Evolutionary conservation across 1,284 basidiomycete genomes (phyloP).

Genomic region (Macrocybe sp.): DNA sequence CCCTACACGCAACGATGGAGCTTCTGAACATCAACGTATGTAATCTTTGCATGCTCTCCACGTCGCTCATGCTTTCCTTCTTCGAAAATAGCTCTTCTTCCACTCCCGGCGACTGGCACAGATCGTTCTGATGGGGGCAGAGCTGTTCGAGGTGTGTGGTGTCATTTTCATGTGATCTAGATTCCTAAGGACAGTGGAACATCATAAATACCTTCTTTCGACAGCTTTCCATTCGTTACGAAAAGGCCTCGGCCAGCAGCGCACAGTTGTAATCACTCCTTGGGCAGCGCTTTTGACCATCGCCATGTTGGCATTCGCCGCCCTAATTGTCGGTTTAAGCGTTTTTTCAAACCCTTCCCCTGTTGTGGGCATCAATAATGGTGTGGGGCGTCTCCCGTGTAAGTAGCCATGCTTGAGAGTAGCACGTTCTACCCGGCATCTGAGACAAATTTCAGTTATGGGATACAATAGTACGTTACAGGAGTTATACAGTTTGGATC

Average conservation of each 20-base stretch:
- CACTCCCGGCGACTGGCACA: not conserved
- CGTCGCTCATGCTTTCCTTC: too few species aligned
- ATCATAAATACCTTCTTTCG: too few species aligned
- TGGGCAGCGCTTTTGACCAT: conserved; percentile 14
- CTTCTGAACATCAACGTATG: not conserved
- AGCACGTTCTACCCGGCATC: not conserved
- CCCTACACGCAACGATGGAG: not conserved
- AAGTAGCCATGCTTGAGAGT: conserved; percentile 9
- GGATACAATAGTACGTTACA: conserved; percentile 42
- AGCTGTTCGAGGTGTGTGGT: too few species aligned
- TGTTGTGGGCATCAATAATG: conserved; percentile 14
- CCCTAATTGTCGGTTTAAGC: conserved; percentile 8
- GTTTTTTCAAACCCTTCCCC: conserved; percentile 7
- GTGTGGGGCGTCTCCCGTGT: conserved; percentile 37
- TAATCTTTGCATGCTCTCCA: not conserved
- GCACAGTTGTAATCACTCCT: conserved; percentile 12
- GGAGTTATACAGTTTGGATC: not conserved
- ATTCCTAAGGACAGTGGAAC: too few species aligned
- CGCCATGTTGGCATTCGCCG: conserved; percentile 9
- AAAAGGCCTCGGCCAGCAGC: conserved; percentile 2
- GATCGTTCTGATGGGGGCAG: too few species aligned
- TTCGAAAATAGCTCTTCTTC: not conserved
- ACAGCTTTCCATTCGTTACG: too few species aligned
- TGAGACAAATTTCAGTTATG: conserved; percentile 28
- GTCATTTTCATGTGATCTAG: too few species aligned